phyloP scores from a whole-genome alignment of 331 rosid species.

The Dryas integrifolia region DNA sequence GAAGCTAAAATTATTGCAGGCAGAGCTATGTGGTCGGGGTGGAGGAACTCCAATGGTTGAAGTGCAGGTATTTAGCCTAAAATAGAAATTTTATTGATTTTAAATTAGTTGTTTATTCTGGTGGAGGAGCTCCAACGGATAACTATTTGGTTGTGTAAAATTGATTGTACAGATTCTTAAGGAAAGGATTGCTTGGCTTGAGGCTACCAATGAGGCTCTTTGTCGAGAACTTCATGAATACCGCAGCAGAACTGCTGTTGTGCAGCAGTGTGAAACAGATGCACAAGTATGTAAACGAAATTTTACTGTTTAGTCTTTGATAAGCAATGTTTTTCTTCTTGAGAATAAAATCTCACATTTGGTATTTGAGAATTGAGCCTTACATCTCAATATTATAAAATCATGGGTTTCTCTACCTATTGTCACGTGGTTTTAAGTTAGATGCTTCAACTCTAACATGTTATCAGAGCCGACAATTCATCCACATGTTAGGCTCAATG shows the following conservation, averaged over 20 bases:
- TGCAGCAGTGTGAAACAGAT: conserved; percentile 45
- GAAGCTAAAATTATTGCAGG: conserved; percentile 68
- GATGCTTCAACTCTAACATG: background rate
- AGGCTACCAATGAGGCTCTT: conserved; percentile 61
- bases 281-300: conserved; percentile 45
- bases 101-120: background rate
- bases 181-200: conserved; percentile 74
- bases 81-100: conserved; percentile 4
- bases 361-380: background rate
- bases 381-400: background rate
- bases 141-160: background rate
- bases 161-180: conserved; percentile 50
- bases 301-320: background rate
- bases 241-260: conserved; percentile 58
- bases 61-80: conserved; percentile 48
- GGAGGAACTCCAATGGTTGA: conserved; percentile 54
- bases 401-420: background rate
- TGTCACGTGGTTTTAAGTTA: background rate
- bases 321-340: background rate
- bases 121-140: too few relatives aligned
- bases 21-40: conserved; percentile 65
- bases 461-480: background rate
- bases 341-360: background rate
- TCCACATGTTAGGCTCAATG: background rate
- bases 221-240: conserved; percentile 65